Percentiles rank a stretch among this genome's conserved stretches.
Conservation (phyloP, 495 filamentous ascomycete genomes). For the Tuber microsphaerosporum region DNA sequence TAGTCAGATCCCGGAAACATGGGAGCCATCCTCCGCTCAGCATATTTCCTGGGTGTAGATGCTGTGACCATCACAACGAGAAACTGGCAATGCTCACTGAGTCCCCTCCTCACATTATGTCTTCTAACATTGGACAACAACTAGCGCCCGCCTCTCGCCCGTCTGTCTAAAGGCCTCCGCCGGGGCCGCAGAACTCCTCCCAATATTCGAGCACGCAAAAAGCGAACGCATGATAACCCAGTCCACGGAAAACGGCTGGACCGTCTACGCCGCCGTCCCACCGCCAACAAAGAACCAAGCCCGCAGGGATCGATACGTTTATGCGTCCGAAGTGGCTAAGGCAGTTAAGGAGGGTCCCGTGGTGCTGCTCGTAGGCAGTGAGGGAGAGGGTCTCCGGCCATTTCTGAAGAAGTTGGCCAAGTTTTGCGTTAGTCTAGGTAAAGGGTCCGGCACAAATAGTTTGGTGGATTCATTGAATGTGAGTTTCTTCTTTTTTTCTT, state of each 20-base stretch:
- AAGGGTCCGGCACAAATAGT: slow-evolving; percentile 18
- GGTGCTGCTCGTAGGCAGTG: slow-evolving; percentile 73
- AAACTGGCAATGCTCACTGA: slow-evolving; percentile 23
- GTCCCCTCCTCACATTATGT: too few species aligned
- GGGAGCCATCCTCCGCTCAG: slow-evolving; percentile 77
- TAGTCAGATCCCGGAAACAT: slow-evolving; percentile 75
- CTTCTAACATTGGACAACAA: slow-evolving; percentile 21
- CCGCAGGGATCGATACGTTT: slow-evolving; percentile 40
- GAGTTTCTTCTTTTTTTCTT: not conserved
- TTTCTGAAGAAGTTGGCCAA: slow-evolving; percentile 60
- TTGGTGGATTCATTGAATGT: slow-evolving; percentile 37
- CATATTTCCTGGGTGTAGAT: slow-evolving; percentile 76
- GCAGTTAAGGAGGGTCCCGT: slow-evolving; percentile 58
- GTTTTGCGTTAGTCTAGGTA: slow-evolving; percentile 42
- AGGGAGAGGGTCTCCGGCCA: slow-evolving; percentile 64
- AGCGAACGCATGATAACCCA: slow-evolving; percentile 61
- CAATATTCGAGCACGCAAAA: slow-evolving; percentile 58
- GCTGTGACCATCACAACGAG: slow-evolving; percentile 62
- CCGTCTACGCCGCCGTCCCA: slow-evolving; percentile 70
- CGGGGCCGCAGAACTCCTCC: slow-evolving; percentile 73
- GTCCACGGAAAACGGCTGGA: slow-evolving; percentile 68
- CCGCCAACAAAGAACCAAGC: slow-evolving; percentile 42
- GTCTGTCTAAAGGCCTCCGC: slow-evolving; percentile 77
- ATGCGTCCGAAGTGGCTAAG: slow-evolving; percentile 39
- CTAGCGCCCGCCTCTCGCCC: slow-evolving; percentile 64